Evolutionary conservation across 108 stramenopile genomes (phyloP), one percentile per base, ranked within the genome.

Genomic region (Licmophora abbreviata): DNA sequence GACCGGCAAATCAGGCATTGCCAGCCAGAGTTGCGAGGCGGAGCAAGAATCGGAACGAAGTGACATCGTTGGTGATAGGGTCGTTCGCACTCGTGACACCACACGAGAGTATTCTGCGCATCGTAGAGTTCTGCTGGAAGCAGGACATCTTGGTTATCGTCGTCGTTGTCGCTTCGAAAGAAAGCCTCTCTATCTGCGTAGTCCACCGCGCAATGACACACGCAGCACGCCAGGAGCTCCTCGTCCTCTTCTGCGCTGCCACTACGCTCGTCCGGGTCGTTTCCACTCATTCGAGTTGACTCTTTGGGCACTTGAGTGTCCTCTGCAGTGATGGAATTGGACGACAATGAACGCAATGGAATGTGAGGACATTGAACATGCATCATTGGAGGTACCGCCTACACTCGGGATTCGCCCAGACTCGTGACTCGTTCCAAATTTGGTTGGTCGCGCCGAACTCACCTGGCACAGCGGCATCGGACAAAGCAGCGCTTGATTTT

Each of bases 11-110:
- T 57, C 24, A 87, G 58, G 57, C 91, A 93, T 18, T 71, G 41
- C 83, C 86, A 93, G 9, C 75, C 65, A n/a, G n/a, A n/a, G 12
- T 79, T 80, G 3, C 80, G 66, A 14, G 91, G 91, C 0, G 88
- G 34, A 2, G 51, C 47, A 17, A 86, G 51, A n/a, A 88, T 48
- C 0, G 91, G 91, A 15, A 88, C 79, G 53, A 88, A 93, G 52
- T 88, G 91, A 66, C 91, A 93, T 47, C 68, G 77, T 56, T 93
- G 91, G 60, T 93, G 91, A 57, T 74, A 92, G 18, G 83, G 59
- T 40, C 88, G 74, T 54, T 86, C 63, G 61, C 88, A 91, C 20
- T 69, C 64, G 55, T 91, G 84, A 35, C 88, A 91, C 41, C 84
- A 68, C 10, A 91, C 70, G 37, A 91, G 48, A 22, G 79, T 69